Percentiles rank a stretch among this genome's conserved stretches.
phyloP scores from a whole-genome alignment of 768 basidiomycete genomes.

The Mycena floridula region DNA sequence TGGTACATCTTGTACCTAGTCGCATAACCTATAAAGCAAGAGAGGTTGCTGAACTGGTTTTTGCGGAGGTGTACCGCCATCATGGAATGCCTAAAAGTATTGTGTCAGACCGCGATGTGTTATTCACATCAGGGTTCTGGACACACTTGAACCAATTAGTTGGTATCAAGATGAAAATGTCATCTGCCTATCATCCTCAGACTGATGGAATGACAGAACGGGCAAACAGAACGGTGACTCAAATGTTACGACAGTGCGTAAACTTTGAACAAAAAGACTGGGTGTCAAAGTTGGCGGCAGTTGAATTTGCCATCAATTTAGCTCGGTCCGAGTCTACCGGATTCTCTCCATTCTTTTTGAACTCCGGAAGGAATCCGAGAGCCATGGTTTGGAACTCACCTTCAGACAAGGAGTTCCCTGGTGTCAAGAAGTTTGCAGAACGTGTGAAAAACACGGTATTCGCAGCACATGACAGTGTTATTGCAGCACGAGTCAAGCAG shows the following conservation, averaged over 20 bases:
- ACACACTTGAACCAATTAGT: constrained; percentile 9
- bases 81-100: constrained; percentile 25
- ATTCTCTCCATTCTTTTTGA: constrained; percentile 20
- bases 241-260: constrained; percentile 13
- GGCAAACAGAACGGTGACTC: constrained; percentile 17
- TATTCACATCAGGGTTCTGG: constrained; percentile 25
- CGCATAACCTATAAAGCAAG: constrained; percentile 3
- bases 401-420: constrained; percentile 4
- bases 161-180: constrained; percentile 18
- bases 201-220: constrained; percentile 7
- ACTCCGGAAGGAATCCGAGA: constrained; percentile 13
- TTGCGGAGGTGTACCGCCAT: constrained; percentile 11
- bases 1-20: constrained; percentile 7
- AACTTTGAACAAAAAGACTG: constrained; percentile 17
- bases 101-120: constrained; percentile 5
- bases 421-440: constrained; percentile 3
- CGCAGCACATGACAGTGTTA: constrained; percentile 26
- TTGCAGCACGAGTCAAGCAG: constrained; percentile 23
- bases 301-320: constrained; percentile 20
- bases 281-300: constrained; percentile 11
- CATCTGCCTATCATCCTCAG: constrained; percentile 7
- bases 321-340: constrained; percentile 13
- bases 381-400: neutral
- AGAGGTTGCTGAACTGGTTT: constrained; percentile 11
- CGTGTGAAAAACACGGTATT: constrained; percentile 15